Conservation (phyloP, 306 rosid genomes). For the barrel medic (Medicago truncatula) region MtrunA17r5.0-ANR NC_053043.1:44270501-44271000, state of each 20-base stretch:
- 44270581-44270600: slow-evolving; percentile 34
- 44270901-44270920: slow-evolving; percentile 72
- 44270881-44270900: slow-evolving; percentile 58
- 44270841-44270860: slow-evolving; percentile 69
- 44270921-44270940: slow-evolving; percentile 70
- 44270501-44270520: slow-evolving; percentile 41
- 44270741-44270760: slow-evolving; percentile 88
- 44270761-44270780: slow-evolving; percentile 60
- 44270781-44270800: slow-evolving; percentile 73
- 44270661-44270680: slow-evolving; percentile 38
- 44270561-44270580: slow-evolving; percentile 40
- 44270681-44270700: slow-evolving; percentile 43
- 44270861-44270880: slow-evolving; percentile 65
- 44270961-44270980: slow-evolving; percentile 70
- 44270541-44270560: slow-evolving; percentile 43
- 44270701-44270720: slow-evolving; percentile 60
- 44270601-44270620: slow-evolving; percentile 30
- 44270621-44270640: slow-evolving; percentile 30
- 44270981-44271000: slow-evolving; percentile 66
- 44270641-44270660: slow-evolving; percentile 36
- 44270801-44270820: slow-evolving; percentile 81
- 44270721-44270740: slow-evolving; percentile 65
- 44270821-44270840: slow-evolving; percentile 67
- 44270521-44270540: slow-evolving; percentile 39
- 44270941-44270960: slow-evolving; percentile 82